Conservation (phyloP, 192 early-diverging fungal species). For the Linnemannia zychae region DNA sequence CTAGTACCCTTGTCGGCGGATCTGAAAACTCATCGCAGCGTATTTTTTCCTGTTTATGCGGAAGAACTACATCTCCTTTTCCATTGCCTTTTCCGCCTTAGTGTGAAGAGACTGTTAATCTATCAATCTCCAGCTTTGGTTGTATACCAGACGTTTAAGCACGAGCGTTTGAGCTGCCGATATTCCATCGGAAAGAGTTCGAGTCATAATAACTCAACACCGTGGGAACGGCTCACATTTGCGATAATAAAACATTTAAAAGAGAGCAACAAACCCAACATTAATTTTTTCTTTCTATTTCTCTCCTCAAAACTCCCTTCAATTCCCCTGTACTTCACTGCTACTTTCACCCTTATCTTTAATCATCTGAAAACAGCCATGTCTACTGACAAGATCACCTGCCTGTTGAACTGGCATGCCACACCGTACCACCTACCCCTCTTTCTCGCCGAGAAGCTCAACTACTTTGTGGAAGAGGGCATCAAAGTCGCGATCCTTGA, state of each 20-base stretch:
- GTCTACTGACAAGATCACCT: constrained; percentile 71
- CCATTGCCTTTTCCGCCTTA: too few species aligned
- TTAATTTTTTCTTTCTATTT: not conserved
- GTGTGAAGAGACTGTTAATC: too few species aligned
- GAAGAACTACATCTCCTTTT: too few species aligned
- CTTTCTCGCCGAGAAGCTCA: constrained; percentile 74
- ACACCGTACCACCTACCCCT: constrained; percentile 75
- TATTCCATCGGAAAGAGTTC: not conserved
- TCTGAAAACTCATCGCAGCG: too few species aligned
- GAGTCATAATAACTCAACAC: not conserved
- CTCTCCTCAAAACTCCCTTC: not conserved
- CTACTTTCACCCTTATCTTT: not conserved
- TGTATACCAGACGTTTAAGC: too few species aligned
- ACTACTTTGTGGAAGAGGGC: constrained; percentile 69
- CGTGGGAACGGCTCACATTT: not conserved
- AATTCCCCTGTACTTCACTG: not conserved
- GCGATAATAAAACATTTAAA: not conserved
- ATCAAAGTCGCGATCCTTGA: constrained; percentile 77
- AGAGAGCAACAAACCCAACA: not conserved
- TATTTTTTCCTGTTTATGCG: too few species aligned
- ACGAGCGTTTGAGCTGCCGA: too few species aligned
- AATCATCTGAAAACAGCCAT: constrained; percentile 26
- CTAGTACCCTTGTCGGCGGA: too few species aligned
- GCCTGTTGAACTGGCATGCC: constrained; percentile 69
- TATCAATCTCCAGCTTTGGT: too few species aligned